Evolutionary conservation across 768 basidiomycete species (phyloP), one percentile per base, ranked within the genome.

Genomic region (Porpolomopsis calyptriformis): DNA sequence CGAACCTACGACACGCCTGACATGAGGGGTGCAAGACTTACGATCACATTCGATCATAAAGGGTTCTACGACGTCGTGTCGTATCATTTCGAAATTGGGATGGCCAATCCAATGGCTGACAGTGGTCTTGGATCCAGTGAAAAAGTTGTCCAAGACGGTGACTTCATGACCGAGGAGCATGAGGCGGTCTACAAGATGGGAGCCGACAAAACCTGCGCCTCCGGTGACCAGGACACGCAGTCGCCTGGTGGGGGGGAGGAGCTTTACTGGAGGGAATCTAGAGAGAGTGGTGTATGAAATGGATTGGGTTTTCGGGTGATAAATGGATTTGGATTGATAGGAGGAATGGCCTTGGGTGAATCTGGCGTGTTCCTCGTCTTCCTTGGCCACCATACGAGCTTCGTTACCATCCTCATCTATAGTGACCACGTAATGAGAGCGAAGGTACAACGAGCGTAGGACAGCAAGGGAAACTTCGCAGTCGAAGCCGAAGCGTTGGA

Each of bases 31-130:
- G 31, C 10, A 40, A 12, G 4, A 72, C 87, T 58, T 59, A 92
- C 89, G 92, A 66, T 99, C 96, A 52, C 92, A 94, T 64, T 99
- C 96, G 63, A 96, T 94, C 82, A 94, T 86, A 70, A 96, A 93
- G 1, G 93, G 91, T 58, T 98, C 86, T 35, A 97, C 84, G 19
- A 99, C 86, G 60, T 99, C 96, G 63, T 97, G 96, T 48, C 96
- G 80, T 53, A 98, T 89, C 68, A 99, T 72, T 67, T 98, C 94
- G 55, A 99, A 99, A 70, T 98, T 97, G 51, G 96, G 96, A 64
- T 99, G 96, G 6, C 96, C 96, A 48, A 91, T 74, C 91, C 91
- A 94, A 57, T 91, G 86, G 53, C 83, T 82, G 52, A 97, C 86
- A 43, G 92, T 94, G n/a, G 91, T 94, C 65, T 92, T 92, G 46